Base-by-base conservation (phyloP, 2,329 filamentous ascomycete genomes). In the Ramularia endophylla region DNA sequence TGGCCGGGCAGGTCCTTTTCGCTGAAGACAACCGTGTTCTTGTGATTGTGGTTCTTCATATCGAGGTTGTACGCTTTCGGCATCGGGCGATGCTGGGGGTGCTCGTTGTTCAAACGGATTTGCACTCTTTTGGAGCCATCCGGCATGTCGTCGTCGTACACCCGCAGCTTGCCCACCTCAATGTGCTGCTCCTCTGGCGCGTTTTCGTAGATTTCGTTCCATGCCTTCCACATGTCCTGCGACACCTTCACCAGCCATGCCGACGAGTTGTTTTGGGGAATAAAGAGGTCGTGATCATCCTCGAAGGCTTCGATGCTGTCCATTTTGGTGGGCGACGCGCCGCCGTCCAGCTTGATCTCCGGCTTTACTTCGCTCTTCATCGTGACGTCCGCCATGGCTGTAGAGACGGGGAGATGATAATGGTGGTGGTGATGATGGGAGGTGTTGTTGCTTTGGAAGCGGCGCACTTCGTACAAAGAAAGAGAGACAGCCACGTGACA, bases 1-100 rank as follows among this genome's bases (percentile, higher is more conserved):
- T 56, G 54, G 27, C 86, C 86, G 1, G 88, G 85, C 16, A 95
- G 75, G 58, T 97, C 87, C 62, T 94, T 88, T 66, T 98, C 92
- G 29, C 85, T 88, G 60, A 98, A 98, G 42, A 97, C 72, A 61
- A 85, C 94, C 15, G 88, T 92, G 65, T 95, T 95, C 57, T 78
- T 79, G 25, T 90, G 79, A n/a, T 77, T 67, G 30, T 70, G 62
- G 29, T 79, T 75, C 17, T 77, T 81, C 34, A 87, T 73, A 34
- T 87, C 81, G 43, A 97, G 69, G 52, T 87, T 78, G 66, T 95
- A 98, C 58, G 94, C 87, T 58, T 87, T 87, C 8, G 89, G 88
- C n/a, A 95, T 73, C 4, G 74, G 68, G 53, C 83, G 75, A 60
- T 94, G 87, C 48, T 80, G 73, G 6, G 77, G 70, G 37, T 83